phyloP scores from a whole-genome alignment of 805 yeast species.

The Metschnikowia continentalis region DNA sequence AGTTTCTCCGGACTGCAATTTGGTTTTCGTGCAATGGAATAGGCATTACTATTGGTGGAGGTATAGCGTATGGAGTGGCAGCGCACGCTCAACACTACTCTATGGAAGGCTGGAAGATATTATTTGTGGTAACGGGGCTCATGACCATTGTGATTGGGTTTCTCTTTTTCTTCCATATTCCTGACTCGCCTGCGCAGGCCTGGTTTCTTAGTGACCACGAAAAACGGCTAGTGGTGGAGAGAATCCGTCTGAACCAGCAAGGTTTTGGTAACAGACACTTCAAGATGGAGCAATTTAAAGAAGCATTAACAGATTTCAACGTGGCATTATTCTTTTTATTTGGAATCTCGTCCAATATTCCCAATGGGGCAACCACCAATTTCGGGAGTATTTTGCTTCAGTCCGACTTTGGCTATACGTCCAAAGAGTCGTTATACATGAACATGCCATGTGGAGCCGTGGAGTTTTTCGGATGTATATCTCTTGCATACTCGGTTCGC shows the following conservation, averaged over 20 bases:
- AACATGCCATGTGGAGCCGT: slow-evolving; percentile 27
- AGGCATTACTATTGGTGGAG: slow-evolving; percentile 36
- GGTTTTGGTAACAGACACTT: slow-evolving; percentile 56
- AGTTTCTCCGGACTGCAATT: slow-evolving; percentile 30
- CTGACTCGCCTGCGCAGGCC: slow-evolving; percentile 49
- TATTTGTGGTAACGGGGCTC: slow-evolving; percentile 57
- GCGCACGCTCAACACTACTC: slow-evolving; percentile 34
- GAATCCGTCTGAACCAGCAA: slow-evolving; percentile 51
- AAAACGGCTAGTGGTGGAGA: slow-evolving; percentile 40
- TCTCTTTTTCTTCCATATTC: slow-evolving; percentile 46
- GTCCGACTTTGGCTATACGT: slow-evolving; percentile 21
- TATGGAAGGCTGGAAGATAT: slow-evolving; percentile 55
- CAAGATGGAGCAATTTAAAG: slow-evolving; percentile 51
- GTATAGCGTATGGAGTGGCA: slow-evolving; percentile 53
- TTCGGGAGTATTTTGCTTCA: slow-evolving; percentile 28
- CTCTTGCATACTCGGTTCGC: slow-evolving; percentile 19
- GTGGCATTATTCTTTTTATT: slow-evolving; percentile 37
- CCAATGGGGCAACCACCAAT: slow-evolving; percentile 29
- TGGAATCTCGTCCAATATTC: slow-evolving; percentile 25
- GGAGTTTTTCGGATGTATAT: slow-evolving; percentile 24
- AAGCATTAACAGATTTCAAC: slow-evolving; percentile 47
- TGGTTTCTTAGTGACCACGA: slow-evolving; percentile 45
- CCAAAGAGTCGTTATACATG: slow-evolving; percentile 22
- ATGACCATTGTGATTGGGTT: slow-evolving; percentile 52
- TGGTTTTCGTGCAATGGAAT: slow-evolving; percentile 37